Base-by-base conservation (phyloP, 768 basidiomycete genomes). In the Pleurotus tuber-regium region DNA sequence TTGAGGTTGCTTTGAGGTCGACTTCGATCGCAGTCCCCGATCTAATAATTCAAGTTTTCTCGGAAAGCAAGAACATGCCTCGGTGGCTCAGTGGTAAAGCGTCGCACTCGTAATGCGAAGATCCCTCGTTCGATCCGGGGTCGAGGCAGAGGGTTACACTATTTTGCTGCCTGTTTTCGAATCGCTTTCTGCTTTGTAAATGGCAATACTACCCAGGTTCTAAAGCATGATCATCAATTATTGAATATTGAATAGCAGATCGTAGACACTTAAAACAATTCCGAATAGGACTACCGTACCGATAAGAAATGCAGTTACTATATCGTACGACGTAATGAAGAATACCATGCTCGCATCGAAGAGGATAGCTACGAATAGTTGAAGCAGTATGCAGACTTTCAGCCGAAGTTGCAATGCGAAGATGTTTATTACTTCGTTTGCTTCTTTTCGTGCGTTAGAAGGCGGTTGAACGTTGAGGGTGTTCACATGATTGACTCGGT, bases 71-170 rank as follows among this genome's bases (percentile, higher is more conserved):
- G n/a, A n/a, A n/a, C n/a, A n/a, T n/a, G 44, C 46, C 46, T 47
- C 46, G 46, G 46, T 47, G 46, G 46, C 46, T 47, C 46, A 47
- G 46, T 47, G 46, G 46, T 47, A 47, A 47, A 47, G 46, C 46
- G 46, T 47, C 46, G 46, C 46, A 47, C 46, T 47, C 46, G 46
- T 47, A 47, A 47, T 47, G 46, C 46, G 46, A 47, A 47, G 46
- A 47, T 47, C 46, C 46, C 46, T 47, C 46, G 46, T 47, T 47
- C 46, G 46, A 47, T 47, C 46, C 46, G 46, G 46, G 46, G 46
- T 47, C 46, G 46, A 47, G 46, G 46, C 46, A 42, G 2, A 11
- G 11, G 14, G 5, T 21, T 41, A n/a, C n/a, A n/a, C n/a, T n/a
- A n/a, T 24, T 42, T 42, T 42, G 18, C 12, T 19, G 16, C 16